Evolutionary conservation across 371 early-diverging fungal species (phyloP).

Genomic region (Mucor piriformis): DNA sequence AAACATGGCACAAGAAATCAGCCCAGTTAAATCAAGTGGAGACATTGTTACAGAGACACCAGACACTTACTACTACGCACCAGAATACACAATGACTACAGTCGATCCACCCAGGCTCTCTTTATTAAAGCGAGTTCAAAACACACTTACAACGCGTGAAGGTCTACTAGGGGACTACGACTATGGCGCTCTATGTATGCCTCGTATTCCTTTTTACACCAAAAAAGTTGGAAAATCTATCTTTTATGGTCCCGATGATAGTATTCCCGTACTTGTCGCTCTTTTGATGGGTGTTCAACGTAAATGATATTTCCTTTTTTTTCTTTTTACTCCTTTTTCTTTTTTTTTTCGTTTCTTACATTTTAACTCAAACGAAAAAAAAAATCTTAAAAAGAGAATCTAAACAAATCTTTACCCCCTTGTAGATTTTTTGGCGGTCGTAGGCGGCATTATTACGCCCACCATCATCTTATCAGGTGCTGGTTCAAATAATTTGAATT

Average conservation of each 20-base stretch:
- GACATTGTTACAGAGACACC: no score
- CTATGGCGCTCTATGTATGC: slow-evolving; percentile 25
- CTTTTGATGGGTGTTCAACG: slow-evolving; percentile 26
- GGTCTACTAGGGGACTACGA: slow-evolving; percentile 10
- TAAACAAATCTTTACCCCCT: no score
- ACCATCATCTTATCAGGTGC: slow-evolving; percentile 51
- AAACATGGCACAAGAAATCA: no score
- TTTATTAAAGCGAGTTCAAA: no score
- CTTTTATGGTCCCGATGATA: slow-evolving; percentile 27
- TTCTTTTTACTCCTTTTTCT: background rate
- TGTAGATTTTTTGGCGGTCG: slow-evolving; percentile 50
- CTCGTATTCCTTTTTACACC: slow-evolving; percentile 20
- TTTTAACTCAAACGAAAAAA: background rate
- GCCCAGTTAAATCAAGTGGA: no score
- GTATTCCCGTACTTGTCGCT: slow-evolving; percentile 19
- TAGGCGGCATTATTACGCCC: slow-evolving; percentile 57
- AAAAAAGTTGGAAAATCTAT: slow-evolving; percentile 17
- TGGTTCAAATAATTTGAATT: slow-evolving; percentile 49
- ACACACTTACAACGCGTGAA: no score
- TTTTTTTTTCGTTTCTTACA: background rate
- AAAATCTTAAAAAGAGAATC: slow-evolving; percentile 25
- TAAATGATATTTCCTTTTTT: no score
- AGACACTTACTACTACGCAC: no score
- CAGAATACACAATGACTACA: background rate
- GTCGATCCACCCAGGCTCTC: no score